Evolutionary conservation across 1,139 yeast genomes (phyloP).

Genomic region (Suhomyces yuchorum): DNA sequence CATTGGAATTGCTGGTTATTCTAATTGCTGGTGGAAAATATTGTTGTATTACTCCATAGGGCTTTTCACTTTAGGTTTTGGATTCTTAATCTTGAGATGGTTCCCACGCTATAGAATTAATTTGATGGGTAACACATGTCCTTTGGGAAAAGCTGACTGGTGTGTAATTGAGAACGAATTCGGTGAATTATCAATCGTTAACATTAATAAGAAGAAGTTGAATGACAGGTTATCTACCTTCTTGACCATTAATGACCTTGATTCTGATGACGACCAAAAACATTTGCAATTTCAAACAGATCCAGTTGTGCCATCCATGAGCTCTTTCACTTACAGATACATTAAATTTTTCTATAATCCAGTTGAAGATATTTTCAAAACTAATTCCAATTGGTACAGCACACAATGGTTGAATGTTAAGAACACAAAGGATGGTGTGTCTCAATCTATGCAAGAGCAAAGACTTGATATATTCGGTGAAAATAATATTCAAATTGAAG

Average conservation of each 20-base stretch:
- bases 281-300: constrained; percentile 37
- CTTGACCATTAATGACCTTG: constrained; percentile 38
- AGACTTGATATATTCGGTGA: constrained; percentile 74
- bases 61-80: constrained; percentile 64
- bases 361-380: constrained; percentile 76
- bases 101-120: constrained; percentile 73
- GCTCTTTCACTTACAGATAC: constrained; percentile 78
- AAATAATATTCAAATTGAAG: constrained; percentile 74
- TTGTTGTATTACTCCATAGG: constrained; percentile 58
- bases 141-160: constrained; percentile 88
- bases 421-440: constrained; percentile 67
- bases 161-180: constrained; percentile 90
- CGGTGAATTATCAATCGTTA: constrained; percentile 74
- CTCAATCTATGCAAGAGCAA: constrained; percentile 67
- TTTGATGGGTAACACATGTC: constrained; percentile 63
- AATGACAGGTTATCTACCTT: constrained; percentile 73
- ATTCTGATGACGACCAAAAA: constrained; percentile 19
- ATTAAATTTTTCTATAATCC: constrained; percentile 84
- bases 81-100: constrained; percentile 80
- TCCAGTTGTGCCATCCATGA: constrained; percentile 69
- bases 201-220: constrained; percentile 60
- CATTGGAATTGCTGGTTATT: constrained; percentile 90
- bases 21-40: constrained; percentile 50
- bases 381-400: constrained; percentile 88
- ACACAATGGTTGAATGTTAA: constrained; percentile 65